These are phyloP conservation scores for Primulina huaijiensis DNA, from an alignment of 257 asterid genomes.

Conservation along the genomic window DNA sequence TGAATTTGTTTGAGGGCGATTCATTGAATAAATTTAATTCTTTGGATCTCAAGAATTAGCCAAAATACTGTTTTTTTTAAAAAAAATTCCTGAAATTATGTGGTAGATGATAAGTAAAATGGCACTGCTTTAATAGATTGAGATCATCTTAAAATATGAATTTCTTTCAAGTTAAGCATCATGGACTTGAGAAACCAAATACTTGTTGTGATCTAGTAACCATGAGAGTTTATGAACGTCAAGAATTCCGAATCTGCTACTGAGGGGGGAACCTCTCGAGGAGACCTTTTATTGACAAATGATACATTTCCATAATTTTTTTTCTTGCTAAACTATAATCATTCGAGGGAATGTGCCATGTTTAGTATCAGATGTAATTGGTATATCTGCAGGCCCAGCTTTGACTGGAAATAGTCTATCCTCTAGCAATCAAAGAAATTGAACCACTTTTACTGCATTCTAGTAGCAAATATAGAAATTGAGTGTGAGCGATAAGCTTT, in stretches of 20 bases:
- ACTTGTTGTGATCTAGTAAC: not conserved
- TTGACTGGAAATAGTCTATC: not conserved
- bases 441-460: not conserved
- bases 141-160: conserved; percentile 18
- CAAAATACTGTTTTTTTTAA: not conserved
- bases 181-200: not conserved
- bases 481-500: not conserved
- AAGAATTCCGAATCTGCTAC: too few relatives aligned
- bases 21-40: not conserved
- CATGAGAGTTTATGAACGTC: not conserved
- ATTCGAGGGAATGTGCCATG: not conserved
- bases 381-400: not conserved
- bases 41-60: not conserved
- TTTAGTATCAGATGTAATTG: not conserved
- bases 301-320: not conserved
- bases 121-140: not conserved
- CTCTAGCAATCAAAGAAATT: not conserved
- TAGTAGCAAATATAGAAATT: not conserved
- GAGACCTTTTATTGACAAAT: conserved; percentile 6
- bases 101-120: conserved; percentile 16
- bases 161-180: not conserved
- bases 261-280: not conserved
- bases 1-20: conserved; percentile 4
- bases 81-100: too few relatives aligned
- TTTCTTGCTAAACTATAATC: not conserved